These are phyloP conservation scores for Crucibulum laeve DNA, from an alignment of 768 basidiomycete species.

Conservation along the genomic window DNA sequence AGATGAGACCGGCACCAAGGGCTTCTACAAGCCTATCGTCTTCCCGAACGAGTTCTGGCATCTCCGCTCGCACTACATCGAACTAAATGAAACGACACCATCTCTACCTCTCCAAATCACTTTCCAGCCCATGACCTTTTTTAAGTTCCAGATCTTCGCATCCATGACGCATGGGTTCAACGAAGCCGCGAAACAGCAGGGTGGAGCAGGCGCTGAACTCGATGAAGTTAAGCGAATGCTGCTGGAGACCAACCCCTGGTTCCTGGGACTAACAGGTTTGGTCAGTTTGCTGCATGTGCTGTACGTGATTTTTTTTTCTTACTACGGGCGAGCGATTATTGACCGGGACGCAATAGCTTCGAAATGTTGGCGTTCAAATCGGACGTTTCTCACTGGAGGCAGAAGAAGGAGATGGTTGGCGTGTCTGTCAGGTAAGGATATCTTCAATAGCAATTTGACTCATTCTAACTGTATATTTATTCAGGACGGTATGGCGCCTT, in stretches of 20 bases:
- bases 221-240: conserved; percentile 97
- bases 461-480: not conserved
- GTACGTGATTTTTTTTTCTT: conserved; percentile 38
- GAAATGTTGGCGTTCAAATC: conserved; percentile 95
- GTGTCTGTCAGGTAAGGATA: conserved; percentile 79
- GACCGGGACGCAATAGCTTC: conserved; percentile 45
- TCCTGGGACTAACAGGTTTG: conserved; percentile 76
- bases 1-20: conserved; percentile 61
- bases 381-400: conserved; percentile 93
- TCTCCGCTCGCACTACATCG: conserved; percentile 72
- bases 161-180: conserved; percentile 85
- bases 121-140: conserved; percentile 80
- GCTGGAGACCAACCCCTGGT: conserved; percentile 82
- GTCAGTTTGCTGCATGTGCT: conserved; percentile 87
- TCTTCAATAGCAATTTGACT: not conserved
- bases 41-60: conserved; percentile 98
- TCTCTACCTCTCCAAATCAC: conserved; percentile 75
- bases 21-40: conserved; percentile 81
- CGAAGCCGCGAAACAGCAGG: conserved; percentile 77
- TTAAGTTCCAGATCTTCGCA: conserved; percentile 86
- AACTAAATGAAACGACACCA: conserved; percentile 82
- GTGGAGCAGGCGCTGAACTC: conserved; percentile 64
- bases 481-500: not conserved
- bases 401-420: conserved; percentile 91
- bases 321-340: conserved; percentile 1